Evolutionary conservation across 73 alveolate genomes (phyloP).

Genomic region (Stentor coeruleus): DNA sequence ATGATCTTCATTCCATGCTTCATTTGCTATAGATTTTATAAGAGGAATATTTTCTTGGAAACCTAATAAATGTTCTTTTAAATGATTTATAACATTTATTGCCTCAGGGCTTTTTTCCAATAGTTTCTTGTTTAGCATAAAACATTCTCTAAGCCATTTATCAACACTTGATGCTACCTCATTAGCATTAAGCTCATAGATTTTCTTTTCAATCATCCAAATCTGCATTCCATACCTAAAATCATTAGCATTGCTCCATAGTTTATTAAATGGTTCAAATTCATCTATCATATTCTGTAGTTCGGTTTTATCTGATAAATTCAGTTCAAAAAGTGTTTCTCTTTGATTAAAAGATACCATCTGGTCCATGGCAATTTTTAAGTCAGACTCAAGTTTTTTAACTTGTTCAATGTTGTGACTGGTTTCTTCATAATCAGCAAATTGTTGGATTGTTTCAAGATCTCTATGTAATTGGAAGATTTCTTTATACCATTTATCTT

Average conservation of each 20-base stretch:
- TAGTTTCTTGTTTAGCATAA: conserved; percentile 52
- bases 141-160: conserved; percentile 52
- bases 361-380: conserved; percentile 52
- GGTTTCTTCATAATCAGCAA: conserved; percentile 52
- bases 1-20: conserved; percentile 89
- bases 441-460: conserved; percentile 63
- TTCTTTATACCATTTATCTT: conserved; percentile 57
- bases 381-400: conserved; percentile 51
- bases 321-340: conserved; percentile 60
- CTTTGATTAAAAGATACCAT: conserved; percentile 73
- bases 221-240: conserved; percentile 49
- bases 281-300: conserved; percentile 53
- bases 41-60: conserved; percentile 82
- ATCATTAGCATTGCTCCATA: conserved; percentile 70
- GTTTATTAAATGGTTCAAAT: conserved; percentile 65
- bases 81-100: conserved; percentile 71
- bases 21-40: conserved; percentile 85
- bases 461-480: conserved; percentile 38
- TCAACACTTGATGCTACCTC: conserved; percentile 52
- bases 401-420: conserved; percentile 54
- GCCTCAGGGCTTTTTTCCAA: conserved; percentile 74
- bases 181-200: conserved; percentile 48
- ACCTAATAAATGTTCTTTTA: conserved; percentile 79
- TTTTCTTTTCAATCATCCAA: conserved; percentile 49
- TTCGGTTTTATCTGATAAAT: conserved; percentile 60